phyloP scores from a whole-genome alignment of 1,284 basidiomycete species.

The Tremellales sp. region DNA sequence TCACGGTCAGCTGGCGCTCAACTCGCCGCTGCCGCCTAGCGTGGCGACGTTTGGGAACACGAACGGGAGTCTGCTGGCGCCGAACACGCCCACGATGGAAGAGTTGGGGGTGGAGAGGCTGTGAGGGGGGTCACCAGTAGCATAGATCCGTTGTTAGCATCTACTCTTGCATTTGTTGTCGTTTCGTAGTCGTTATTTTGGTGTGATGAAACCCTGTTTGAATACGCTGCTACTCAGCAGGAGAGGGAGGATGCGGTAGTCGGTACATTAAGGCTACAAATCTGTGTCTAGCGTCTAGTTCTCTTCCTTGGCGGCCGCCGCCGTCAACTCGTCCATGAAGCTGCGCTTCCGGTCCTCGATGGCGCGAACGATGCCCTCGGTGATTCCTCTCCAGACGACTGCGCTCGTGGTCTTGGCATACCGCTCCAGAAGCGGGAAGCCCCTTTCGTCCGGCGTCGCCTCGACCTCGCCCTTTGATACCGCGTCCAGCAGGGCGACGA shows the following conservation, averaged over 20 bases:
- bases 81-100: conserved; percentile 1
- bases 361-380: conserved; percentile 28
- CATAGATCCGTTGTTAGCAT: no score
- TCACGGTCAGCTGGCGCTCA: conserved; percentile 56
- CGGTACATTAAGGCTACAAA: no score
- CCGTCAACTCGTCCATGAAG: not conserved
- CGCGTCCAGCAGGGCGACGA: conserved; percentile 82
- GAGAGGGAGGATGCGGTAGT: no score
- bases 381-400: conserved; percentile 46
- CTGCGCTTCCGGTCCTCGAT: conserved; percentile 27
- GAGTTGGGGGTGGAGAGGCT: no score
- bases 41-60: conserved; percentile 11
- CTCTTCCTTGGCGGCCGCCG: no score
- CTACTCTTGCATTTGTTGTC: no score
- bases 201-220: no score
- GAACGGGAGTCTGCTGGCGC: conserved; percentile 11
- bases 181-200: no score
- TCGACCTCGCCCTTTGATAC: conserved; percentile 50
- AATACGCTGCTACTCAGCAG: no score
- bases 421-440: conserved; percentile 45
- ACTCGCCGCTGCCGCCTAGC: conserved; percentile 20
- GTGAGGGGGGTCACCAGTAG: no score
- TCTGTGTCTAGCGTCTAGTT: no score
- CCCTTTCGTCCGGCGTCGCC: conserved; percentile 16
- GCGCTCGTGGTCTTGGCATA: conserved; percentile 48